Percentiles rank a stretch among this genome's conserved stretches.
Conservation (phyloP, 1,284 basidiomycete species). For the Ustilago tritici region DNA sequence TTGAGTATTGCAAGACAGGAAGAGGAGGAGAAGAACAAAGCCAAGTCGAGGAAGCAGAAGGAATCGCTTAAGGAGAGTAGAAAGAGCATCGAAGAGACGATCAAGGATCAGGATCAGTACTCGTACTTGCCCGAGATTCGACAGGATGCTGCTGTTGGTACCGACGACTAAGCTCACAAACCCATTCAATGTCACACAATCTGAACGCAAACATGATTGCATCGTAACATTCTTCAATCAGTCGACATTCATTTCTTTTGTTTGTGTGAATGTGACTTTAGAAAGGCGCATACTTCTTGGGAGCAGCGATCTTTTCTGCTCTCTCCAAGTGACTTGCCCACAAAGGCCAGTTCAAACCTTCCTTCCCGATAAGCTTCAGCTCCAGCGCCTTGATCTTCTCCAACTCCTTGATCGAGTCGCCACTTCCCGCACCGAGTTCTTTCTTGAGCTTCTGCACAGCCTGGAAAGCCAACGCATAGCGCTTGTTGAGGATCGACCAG, state of each 20-base stretch:
- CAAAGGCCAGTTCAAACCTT: constrained; percentile 50
- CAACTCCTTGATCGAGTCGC: constrained; percentile 55
- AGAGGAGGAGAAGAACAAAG: constrained; percentile 14
- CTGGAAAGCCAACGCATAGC: constrained; percentile 61
- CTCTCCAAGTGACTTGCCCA: constrained; percentile 49
- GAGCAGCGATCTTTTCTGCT: constrained; percentile 20
- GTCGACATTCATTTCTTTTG: background rate
- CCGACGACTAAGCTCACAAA: constrained; percentile 30
- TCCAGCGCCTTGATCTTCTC: constrained; percentile 55
- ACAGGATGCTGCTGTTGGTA: constrained; percentile 52
- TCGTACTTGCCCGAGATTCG: constrained; percentile 52
- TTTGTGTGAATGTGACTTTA: constrained; percentile 2
- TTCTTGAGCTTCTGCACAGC: constrained; percentile 60
- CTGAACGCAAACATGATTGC: background rate
- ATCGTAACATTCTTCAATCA: constrained; percentile 1
- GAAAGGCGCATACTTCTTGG: constrained; percentile 42
- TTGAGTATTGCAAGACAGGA: constrained; percentile 34
- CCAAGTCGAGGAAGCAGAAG: constrained; percentile 14
- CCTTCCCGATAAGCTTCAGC: constrained; percentile 35
- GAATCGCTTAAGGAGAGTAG: constrained; percentile 30
- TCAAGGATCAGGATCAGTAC: constrained; percentile 51
- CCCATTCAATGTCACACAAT: constrained; percentile 1
- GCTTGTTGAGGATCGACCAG: constrained; percentile 58
- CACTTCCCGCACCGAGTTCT: constrained; percentile 58
- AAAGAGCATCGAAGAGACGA: constrained; percentile 37